Conservation (phyloP, 352 stramenopile species). For the Globisporangium nagaii region DNA sequence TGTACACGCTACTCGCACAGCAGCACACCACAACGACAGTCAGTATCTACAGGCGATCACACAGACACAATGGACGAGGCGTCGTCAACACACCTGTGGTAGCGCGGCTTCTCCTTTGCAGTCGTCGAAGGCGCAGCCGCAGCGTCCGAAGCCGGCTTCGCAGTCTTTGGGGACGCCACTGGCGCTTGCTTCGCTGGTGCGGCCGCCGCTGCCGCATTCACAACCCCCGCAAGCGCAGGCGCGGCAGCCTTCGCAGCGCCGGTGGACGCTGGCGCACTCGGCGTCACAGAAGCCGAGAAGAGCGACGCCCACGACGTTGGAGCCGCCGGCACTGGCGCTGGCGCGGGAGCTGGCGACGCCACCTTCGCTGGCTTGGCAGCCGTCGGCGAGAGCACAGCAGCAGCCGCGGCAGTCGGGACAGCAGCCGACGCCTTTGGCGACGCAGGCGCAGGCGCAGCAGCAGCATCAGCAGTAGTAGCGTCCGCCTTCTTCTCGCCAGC, state of each 20-base stretch:
- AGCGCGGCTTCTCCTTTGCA: conserved; percentile 49
- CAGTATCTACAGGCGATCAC: neutral
- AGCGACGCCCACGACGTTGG: conserved; percentile 60
- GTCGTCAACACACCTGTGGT: conserved; percentile 36
- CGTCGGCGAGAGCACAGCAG: conserved; percentile 9
- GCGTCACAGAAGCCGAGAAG: conserved; percentile 22
- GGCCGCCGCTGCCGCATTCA: conserved; percentile 15
- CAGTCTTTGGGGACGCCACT: conserved; percentile 12
- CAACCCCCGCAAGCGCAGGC: conserved; percentile 10
- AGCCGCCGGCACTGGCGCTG: conserved; percentile 22
- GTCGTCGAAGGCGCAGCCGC: conserved; percentile 17
- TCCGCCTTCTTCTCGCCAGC: conserved; percentile 6
- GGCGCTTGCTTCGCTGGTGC: conserved; percentile 16
- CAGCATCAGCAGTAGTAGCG: neutral
- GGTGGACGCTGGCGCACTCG: conserved; percentile 12
- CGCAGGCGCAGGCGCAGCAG: neutral
- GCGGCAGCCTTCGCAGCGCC: neutral
- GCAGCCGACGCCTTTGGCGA: conserved; percentile 11
- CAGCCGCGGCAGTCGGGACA: neutral
- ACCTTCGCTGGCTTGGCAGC: conserved; percentile 11
- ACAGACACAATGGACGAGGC: neutral
- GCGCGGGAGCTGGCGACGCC: conserved; percentile 11
- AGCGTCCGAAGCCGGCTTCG: conserved; percentile 14
- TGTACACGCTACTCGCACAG: conserved; percentile 50
- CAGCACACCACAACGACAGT: neutral